phyloP scores from a whole-genome alignment of 129 eudicot genomes.

The Centella asiatica region DNA sequence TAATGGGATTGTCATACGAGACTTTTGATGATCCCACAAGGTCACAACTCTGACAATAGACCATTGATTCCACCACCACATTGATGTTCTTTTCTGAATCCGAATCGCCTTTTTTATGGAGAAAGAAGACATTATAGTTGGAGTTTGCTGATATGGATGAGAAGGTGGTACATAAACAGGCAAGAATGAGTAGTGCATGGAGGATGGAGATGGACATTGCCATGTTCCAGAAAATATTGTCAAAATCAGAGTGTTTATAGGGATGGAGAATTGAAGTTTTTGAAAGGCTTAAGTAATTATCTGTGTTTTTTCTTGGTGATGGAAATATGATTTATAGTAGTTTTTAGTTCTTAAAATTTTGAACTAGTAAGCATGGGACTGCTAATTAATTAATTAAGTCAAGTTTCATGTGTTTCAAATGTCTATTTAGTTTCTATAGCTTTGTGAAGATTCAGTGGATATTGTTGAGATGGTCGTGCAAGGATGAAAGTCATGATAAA shows the following conservation, averaged over 20 bases:
- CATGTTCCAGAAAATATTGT: too few relatives aligned
- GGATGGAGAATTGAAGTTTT: too few relatives aligned
- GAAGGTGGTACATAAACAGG: neutral
- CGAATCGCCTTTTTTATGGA: constrained; percentile 12
- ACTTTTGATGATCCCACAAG: constrained; percentile 51
- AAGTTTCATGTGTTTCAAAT: neutral
- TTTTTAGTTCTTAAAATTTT: neutral
- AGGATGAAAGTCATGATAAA: too few relatives aligned
- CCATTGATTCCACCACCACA: constrained; percentile 63
- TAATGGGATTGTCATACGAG: constrained; percentile 50
- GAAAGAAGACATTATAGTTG: constrained; percentile 26
- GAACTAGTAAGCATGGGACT: neutral
- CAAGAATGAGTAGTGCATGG: neutral
- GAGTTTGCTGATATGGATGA: constrained; percentile 37
- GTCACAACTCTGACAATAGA: constrained; percentile 76
- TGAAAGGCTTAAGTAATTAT: too few relatives aligned
- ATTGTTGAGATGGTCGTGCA: too few relatives aligned
- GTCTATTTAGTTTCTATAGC: neutral
- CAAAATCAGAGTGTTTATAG: too few relatives aligned
- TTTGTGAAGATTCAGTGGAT: neutral
- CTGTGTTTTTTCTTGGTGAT: too few relatives aligned
- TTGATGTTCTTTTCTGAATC: constrained; percentile 37
- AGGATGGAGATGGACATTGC: too few relatives aligned
- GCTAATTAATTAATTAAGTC: neutral
- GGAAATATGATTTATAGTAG: too few relatives aligned